Conservation (phyloP, 176 grass and related monocot species). For the Luzula sylvatica region DNA sequence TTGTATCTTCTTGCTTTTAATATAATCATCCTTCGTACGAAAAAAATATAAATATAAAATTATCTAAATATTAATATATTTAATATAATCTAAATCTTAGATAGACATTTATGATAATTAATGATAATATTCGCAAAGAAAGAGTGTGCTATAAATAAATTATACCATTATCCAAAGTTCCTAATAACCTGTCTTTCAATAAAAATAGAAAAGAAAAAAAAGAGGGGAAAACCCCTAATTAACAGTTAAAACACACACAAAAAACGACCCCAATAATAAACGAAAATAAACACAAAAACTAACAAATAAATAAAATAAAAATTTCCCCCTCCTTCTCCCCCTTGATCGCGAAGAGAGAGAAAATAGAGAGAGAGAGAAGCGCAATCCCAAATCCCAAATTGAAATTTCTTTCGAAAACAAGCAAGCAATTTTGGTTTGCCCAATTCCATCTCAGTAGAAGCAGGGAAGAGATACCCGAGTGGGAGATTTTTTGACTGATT, state of each 20-base stretch:
- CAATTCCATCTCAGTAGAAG: no score
- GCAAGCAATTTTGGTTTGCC: no score
- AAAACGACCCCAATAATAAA: conserved; percentile 6
- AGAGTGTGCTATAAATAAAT: no score
- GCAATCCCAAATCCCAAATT: conserved; percentile 12
- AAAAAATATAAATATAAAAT: no score
- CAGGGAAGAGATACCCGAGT: not conserved
- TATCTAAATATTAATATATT: no score
- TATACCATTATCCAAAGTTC: no score
- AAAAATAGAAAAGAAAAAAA: not conserved
- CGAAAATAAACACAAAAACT: not conserved
- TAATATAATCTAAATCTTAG: no score
- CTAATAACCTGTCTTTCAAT: no score
- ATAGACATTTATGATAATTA: no score
- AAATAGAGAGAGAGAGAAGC: not conserved
- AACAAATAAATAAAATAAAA: not conserved
- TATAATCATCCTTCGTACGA: no score
- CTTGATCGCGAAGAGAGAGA: conserved; percentile 21
- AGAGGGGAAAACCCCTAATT: not conserved
- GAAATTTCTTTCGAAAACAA: not conserved
- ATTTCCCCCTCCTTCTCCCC: conserved; percentile 4
- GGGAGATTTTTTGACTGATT: not conserved
- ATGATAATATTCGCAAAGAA: no score
- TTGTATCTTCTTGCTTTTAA: no score
- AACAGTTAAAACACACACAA: conserved; percentile 16